Evolutionary conservation across 345 rosid genomes (phyloP), one percentile per base, ranked within the genome.

Genomic region (Boechera retrofracta): DNA sequence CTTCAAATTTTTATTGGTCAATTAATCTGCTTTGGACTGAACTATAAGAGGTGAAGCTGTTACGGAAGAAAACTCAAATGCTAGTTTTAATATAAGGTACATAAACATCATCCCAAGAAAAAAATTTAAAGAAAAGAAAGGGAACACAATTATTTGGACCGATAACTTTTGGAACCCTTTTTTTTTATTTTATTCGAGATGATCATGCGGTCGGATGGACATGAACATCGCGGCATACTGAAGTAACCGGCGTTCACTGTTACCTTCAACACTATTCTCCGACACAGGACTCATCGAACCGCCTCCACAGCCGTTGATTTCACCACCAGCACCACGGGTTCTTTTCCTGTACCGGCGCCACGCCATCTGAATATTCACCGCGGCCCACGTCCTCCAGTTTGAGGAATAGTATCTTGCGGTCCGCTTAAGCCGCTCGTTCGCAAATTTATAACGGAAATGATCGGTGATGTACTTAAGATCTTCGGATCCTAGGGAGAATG

Each of bases 331-430:
- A 4, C 79, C 86, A 62, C 83, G 67, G 3, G 83, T 79, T 87
- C 93, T 88, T 80, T 62, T 83, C 87, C 83, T 84, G 81, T 88
- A 79, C 10, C 87, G 81, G 1, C 85, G 81, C 98, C 98, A 94
- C 11, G 92, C 87, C 65, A 90, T 72, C 45, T 94, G 98, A 18
- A 92, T 80, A 36, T 84, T 92, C 60, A 94, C 97, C 0, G 97
- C 97, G 0, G 97, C 98, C 97, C 98, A 94, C 5, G 92, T 88
- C 59, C 97, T 72, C 97, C 98, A 94, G 70, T 89, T 91, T 12
- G 97, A 94, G 5, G 98, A 94, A 69, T 90, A 92, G 76, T 87
- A 90, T 83, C 98, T 89, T 2, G 97, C 91, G 0, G 87, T 94
- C 67, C 96, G 71, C 83, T 87, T 94, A 4, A 91, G 89, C 75